Conservation (phyloP, 108 stramenopile species). For the Fistulifera pelliculosa region DNA sequence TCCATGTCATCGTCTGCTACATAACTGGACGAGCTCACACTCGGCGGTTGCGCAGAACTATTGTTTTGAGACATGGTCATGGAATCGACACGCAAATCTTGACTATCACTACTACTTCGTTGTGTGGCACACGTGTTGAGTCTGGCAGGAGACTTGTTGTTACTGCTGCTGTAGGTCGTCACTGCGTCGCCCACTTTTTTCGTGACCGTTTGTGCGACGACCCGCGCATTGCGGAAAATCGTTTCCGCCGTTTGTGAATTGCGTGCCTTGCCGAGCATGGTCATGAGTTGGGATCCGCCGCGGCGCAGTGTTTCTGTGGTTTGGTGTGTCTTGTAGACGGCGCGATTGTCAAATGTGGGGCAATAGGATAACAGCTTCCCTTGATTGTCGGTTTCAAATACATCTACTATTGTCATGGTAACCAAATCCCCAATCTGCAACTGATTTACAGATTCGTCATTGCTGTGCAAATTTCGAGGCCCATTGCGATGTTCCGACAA, state of each 20-base stretch:
- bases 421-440: constrained; percentile 79
- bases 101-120: too few relatives aligned
- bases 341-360: constrained; percentile 84
- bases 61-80: too few relatives aligned
- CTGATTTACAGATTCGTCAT: constrained; percentile 9
- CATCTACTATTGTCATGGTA: constrained; percentile 82
- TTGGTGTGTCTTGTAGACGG: constrained; percentile 65
- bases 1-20: too few relatives aligned
- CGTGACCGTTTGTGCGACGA: constrained; percentile 30
- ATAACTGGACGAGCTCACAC: too few relatives aligned
- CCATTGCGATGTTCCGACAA: constrained; percentile 15
- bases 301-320: constrained; percentile 40
- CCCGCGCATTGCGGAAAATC: constrained; percentile 7
- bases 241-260: constrained; percentile 31
- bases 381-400: constrained; percentile 81
- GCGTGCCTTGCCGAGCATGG: constrained; percentile 47
- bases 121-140: too few relatives aligned
- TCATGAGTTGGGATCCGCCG: constrained; percentile 7
- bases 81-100: too few relatives aligned
- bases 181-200: constrained; percentile 34
- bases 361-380: constrained; percentile 78
- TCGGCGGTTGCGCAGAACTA: too few relatives aligned
- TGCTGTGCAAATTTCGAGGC: background rate
- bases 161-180: too few relatives aligned
- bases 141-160: too few relatives aligned